phyloP scores from a whole-genome alignment of 2,329 filamentous ascomycete genomes.

The Scytalidium sp. region DNA sequence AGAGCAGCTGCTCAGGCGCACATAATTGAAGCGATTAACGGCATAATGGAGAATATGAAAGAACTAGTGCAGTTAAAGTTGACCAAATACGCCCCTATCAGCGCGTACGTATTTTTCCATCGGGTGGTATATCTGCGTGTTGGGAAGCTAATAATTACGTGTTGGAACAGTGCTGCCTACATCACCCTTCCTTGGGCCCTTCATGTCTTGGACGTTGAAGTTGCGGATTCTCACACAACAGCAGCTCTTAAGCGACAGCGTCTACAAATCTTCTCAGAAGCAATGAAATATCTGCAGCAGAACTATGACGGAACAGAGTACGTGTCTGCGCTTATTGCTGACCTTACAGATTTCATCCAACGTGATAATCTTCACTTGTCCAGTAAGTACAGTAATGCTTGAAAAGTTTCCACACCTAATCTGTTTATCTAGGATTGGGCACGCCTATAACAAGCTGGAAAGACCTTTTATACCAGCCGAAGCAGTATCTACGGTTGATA shows the following conservation, averaged over 20 bases:
- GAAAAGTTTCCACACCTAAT: background rate
- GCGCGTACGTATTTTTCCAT: slow-evolving; percentile 35
- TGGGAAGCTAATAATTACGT: slow-evolving; percentile 1
- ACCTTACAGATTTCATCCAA: background rate
- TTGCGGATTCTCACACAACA: slow-evolving; percentile 29
- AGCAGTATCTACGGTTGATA: background rate
- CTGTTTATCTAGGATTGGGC: background rate
- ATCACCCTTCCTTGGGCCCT: slow-evolving; percentile 34
- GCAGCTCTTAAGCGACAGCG: slow-evolving; percentile 39
- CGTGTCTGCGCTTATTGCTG: slow-evolving; percentile 21
- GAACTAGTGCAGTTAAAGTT: slow-evolving; percentile 43
- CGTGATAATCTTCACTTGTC: background rate
- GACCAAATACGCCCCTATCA: slow-evolving; percentile 44
- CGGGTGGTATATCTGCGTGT: background rate
- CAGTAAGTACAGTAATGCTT: background rate
- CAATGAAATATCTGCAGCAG: slow-evolving; percentile 43
- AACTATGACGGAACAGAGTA: slow-evolving; percentile 45
- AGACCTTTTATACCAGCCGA: background rate
- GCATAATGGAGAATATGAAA: slow-evolving; percentile 43
- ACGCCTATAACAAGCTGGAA: background rate
- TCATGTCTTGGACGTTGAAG: slow-evolving; percentile 35
- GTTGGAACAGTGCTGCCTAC: slow-evolving; percentile 25
- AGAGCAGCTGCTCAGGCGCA: background rate
- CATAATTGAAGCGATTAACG: slow-evolving; percentile 34
- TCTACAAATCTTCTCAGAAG: slow-evolving; percentile 41